A percentile compares a stretch with the other conserved stretches of the same genome.
phyloP scores from a whole-genome alignment of 371 early-diverging fungal genomes.

The Mortierella sp. region DNA sequence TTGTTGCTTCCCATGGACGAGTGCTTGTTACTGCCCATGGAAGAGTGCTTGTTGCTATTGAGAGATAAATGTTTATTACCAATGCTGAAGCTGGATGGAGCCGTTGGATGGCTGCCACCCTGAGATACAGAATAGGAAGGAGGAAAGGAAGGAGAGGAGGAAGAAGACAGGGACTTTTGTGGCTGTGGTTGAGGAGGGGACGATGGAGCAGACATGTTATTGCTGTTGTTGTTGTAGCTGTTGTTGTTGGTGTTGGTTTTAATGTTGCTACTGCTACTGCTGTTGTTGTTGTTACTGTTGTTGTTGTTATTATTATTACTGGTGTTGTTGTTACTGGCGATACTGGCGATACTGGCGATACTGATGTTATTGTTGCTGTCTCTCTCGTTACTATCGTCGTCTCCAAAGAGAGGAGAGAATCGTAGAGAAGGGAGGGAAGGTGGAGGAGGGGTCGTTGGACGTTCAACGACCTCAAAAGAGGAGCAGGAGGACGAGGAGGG shows the following conservation, averaged over 20 bases:
- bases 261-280: neutral
- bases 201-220: constrained; percentile 1
- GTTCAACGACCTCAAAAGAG: constrained; percentile 49
- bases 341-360: too few species aligned
- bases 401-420: constrained; percentile 42
- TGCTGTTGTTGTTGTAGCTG: neutral
- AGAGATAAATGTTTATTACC: constrained; percentile 14
- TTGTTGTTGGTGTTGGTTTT: neutral
- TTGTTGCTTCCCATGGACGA: constrained; percentile 27
- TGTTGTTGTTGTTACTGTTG: neutral
- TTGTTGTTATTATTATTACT: neutral
- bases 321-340: neutral
- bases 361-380: neutral
- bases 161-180: constrained; percentile 1
- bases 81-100: constrained; percentile 22
- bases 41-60: constrained; percentile 25
- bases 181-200: constrained; percentile 3
- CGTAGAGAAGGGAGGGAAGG: constrained; percentile 30
- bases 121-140: constrained; percentile 6
- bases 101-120: neutral
- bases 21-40: constrained; percentile 28
- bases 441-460: constrained; percentile 33
- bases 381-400: neutral
- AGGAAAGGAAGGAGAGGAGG: constrained; percentile 13
- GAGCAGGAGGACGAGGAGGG: constrained; percentile 23